Base-by-base conservation (phyloP, 352 stramenopile genomes). In the Elongisporangium undulatum region DNA sequence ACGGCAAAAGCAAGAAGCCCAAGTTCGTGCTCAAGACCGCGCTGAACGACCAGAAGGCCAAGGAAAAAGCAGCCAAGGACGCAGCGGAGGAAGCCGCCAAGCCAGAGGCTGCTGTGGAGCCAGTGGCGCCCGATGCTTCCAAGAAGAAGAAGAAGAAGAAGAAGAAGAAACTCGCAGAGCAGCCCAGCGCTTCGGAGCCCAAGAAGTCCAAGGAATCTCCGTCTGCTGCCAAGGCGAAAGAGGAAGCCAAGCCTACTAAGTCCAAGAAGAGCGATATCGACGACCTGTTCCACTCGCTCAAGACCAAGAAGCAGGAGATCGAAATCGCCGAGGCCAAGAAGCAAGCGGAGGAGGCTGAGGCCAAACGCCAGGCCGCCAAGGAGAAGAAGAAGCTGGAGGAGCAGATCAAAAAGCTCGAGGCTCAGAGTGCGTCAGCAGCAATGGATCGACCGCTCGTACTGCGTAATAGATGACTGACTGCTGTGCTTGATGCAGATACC, bases 321-420 rank as follows among this genome's bases (percentile, higher is more conserved):
- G 74, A 53, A n/a, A 64, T 78, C 21, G 80, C 71, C 1, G 72
- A 79, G 13, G 77, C 87, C 61, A 69, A 85, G 49, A 67, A 91
- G 58, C 72, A 81, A 41, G 56, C 68, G 10, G 80, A 76, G 6
- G 77, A 84, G 38, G 67, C 72, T 17, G 69, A 84, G 51, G 70
- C 75, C 41, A 56, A 66, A 10, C 70, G 71, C 6, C 63, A 66
- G 53, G 64, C 79, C 55, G 72, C 75, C 41, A 78, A 90, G 49
- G 82, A 86, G 59, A 85, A 86, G 53, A 69, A 87, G 67, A 70
- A 61, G 6, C 69, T 92, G 45, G 70, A 92, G 15, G 72, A 90
- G 54, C 78, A 92, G 66, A 91, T 95, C 62, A 90, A 92, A 61
- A 76, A 80, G 66, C 72, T 93, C 9, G 83, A 95, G 61, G 78